Conservation (phyloP, 805 yeast genomes). For the Debaryomyces tyrocola region DNA sequence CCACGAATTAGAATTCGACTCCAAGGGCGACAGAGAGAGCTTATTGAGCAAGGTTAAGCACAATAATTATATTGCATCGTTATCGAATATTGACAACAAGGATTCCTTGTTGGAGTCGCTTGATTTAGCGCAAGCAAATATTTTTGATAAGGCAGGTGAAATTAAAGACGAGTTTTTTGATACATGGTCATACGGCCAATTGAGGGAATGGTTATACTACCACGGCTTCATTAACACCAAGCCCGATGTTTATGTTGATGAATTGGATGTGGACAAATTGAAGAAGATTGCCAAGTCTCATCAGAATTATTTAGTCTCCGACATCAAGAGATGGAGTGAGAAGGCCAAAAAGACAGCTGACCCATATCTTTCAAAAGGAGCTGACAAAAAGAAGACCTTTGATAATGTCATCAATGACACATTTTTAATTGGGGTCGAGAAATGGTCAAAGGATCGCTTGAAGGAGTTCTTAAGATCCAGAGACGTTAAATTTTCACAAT, state of each 20-base stretch:
- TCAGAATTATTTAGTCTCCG: constrained; percentile 34
- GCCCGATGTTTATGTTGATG: constrained; percentile 34
- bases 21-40: constrained; percentile 44
- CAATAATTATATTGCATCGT: constrained; percentile 44
- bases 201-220: constrained; percentile 52
- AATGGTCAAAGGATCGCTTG: constrained; percentile 48
- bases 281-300: constrained; percentile 32
- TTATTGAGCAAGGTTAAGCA: constrained; percentile 47
- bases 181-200: constrained; percentile 54
- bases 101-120: constrained; percentile 43
- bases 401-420: constrained; percentile 38
- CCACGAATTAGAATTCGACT: constrained; percentile 34
- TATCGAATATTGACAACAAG: constrained; percentile 24
- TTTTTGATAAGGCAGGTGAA: constrained; percentile 39
- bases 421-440: constrained; percentile 44
- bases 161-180: constrained; percentile 47
- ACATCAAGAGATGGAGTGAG: constrained; percentile 37
- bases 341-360: constrained; percentile 25
- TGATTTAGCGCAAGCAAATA: constrained; percentile 31
- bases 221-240: constrained; percentile 29
- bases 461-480: constrained; percentile 42
- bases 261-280: constrained; percentile 35
- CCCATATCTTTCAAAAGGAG: constrained; percentile 34
- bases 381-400: constrained; percentile 28
- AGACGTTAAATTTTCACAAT: constrained; percentile 36